Base-by-base conservation (phyloP, 495 filamentous ascomycete genomes). In the Gamarada debralockiae region DNA sequence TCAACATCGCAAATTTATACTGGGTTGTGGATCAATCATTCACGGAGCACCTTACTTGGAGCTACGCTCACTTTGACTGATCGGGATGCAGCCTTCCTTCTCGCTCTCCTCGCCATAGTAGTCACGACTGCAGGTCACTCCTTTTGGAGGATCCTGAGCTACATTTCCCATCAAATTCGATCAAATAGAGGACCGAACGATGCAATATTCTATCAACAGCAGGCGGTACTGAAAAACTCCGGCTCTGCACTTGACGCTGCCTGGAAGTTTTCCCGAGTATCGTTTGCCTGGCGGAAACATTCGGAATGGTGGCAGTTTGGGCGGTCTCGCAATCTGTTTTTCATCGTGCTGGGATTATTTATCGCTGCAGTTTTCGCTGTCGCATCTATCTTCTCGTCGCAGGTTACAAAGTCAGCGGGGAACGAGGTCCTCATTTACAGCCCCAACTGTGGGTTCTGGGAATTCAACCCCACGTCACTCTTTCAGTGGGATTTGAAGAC, bases 21-120 rank as follows among this genome's bases (percentile, higher is more conserved):
- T 8, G 73, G 73, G 21, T 44, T 56, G 31, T 77, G 73, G 73
- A 68, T 67, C 41, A 74, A 76, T 47, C 73, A 70, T 66, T 65
- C 65, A 17, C 62, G 65, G 31, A 68, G 65, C 2, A 46, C 17
- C 14, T 17, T 71, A 17, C 46, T 60, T 14, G 73, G 73, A 17
- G 62, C 72, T 2, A 77, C 73, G 0, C 36, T 73, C 42, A 77
- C 73, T 9, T 48, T 75, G 2, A 62, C 56, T 7, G 44, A 58
- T 48, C 44, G 48, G 1, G 38, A 69, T 53, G 72, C 65, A 10
- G 67, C 53, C 12, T 42, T 75, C 27, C 56, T 77, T 9, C 69
- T 62, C 20, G 70, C 71, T 1, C 70, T 72, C 36, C 57, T 77
- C 7, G 70, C 66, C 17, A 61, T 71, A 2, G 69, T 73, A 31